phyloP scores from a whole-genome alignment of 169 alveolate species.

The Cryptosporidium tyzzeri region DNA sequence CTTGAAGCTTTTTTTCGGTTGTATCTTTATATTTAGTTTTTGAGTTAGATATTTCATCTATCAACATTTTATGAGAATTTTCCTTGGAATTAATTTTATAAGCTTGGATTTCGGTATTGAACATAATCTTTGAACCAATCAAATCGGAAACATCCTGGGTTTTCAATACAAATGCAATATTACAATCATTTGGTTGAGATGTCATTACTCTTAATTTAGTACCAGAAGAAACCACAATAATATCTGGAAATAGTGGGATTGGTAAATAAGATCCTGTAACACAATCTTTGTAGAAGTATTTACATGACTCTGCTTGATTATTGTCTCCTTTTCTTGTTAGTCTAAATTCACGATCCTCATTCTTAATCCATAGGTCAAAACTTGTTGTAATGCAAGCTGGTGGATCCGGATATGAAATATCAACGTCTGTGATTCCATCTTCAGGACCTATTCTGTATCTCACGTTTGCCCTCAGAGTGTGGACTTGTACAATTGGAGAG shows the following conservation, averaged over 20 bases:
- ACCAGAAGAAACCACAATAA: conserved; percentile 71
- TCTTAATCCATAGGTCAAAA: conserved; percentile 71
- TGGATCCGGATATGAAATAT: conserved; percentile 75
- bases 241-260: conserved; percentile 66
- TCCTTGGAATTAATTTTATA: conserved; percentile 24
- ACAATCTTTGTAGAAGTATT: conserved; percentile 65
- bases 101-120: conserved; percentile 35
- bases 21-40: neutral
- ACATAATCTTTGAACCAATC: conserved; percentile 27
- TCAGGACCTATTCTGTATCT: conserved; percentile 75
- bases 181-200: conserved; percentile 73
- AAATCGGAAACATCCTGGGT: conserved; percentile 59
- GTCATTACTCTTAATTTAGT: conserved; percentile 70
- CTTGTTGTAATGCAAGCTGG: conserved; percentile 55
- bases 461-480: conserved; percentile 52
- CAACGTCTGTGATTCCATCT: conserved; percentile 74
- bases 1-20: neutral
- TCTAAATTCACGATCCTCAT: conserved; percentile 73
- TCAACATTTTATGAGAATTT: conserved; percentile 7
- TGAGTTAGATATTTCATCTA: neutral
- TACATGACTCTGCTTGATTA: conserved; percentile 45
- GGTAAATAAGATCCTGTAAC: conserved; percentile 70
- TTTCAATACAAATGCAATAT: conserved; percentile 69
- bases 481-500: conserved; percentile 71
- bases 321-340: conserved; percentile 60